Evolutionary conservation across 2,329 filamentous ascomycete genomes (phyloP).

Genomic region (Alternaria brassicicola): DNA sequence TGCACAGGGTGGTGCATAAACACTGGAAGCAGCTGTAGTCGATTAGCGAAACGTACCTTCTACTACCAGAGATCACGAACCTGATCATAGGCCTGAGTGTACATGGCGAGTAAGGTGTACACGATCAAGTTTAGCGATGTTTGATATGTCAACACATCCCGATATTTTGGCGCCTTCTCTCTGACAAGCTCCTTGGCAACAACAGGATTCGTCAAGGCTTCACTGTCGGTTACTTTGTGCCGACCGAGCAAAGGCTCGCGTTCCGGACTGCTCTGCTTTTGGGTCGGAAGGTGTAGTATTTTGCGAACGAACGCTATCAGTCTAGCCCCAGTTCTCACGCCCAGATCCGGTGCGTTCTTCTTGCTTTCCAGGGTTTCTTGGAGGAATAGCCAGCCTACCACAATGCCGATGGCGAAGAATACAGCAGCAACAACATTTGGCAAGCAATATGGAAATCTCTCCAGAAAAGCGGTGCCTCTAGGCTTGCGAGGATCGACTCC

Average conservation of each 20-base stretch:
- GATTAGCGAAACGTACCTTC: slow-evolving; percentile 10
- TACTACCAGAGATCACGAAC: slow-evolving; percentile 16
- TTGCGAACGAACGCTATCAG: slow-evolving; percentile 53
- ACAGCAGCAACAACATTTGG: slow-evolving; percentile 79
- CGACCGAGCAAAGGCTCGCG: slow-evolving; percentile 39
- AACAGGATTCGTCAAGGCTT: slow-evolving; percentile 15
- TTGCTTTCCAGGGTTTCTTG: slow-evolving; percentile 82
- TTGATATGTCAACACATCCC: slow-evolving; percentile 74
- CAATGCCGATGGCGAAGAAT: slow-evolving; percentile 79
- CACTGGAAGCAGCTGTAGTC: slow-evolving; percentile 70
- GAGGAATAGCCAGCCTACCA: slow-evolving; percentile 78
- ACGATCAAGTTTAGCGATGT: slow-evolving; percentile 75
- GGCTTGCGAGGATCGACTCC: slow-evolving; percentile 76
- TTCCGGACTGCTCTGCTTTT: slow-evolving; percentile 24
- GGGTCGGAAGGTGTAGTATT: slow-evolving; percentile 20
- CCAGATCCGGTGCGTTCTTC: slow-evolving; percentile 73
- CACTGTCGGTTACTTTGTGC: slow-evolving; percentile 26
- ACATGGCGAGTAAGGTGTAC: slow-evolving; percentile 82
- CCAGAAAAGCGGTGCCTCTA: slow-evolving; percentile 67
- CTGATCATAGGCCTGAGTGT: slow-evolving; percentile 85
- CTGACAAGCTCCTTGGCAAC: slow-evolving; percentile 10
- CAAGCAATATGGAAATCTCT: slow-evolving; percentile 78
- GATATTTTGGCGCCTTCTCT: slow-evolving; percentile 49
- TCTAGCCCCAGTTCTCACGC: slow-evolving; percentile 72
- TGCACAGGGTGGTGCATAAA: slow-evolving; percentile 79